Percentiles rank a stretch among this genome's conserved stretches.
phyloP scores from a whole-genome alignment of 108 stramenopile genomes.

The Aurantiochytrium sp. region DNA sequence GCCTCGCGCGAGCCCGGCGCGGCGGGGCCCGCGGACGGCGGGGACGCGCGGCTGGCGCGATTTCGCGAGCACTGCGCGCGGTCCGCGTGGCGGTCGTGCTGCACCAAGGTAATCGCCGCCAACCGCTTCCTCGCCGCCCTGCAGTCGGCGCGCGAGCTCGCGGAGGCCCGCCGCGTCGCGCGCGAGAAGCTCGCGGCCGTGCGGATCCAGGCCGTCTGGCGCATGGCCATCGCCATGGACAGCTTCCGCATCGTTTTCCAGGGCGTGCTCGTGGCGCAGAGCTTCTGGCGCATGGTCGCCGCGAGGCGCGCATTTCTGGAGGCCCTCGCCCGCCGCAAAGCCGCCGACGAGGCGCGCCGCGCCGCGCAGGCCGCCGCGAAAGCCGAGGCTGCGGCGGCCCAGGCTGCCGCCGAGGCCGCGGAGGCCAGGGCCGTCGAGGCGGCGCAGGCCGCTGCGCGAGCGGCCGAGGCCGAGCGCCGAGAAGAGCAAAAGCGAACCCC shows the following conservation, averaged over 20 bases:
- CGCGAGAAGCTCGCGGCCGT: background rate
- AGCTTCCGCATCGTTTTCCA: background rate
- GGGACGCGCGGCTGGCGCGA: background rate
- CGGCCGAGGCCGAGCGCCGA: background rate
- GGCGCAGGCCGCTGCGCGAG: background rate
- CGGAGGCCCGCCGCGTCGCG: background rate
- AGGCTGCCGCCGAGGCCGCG: too few relatives aligned
- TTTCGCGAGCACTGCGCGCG: background rate
- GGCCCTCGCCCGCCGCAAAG: too few relatives aligned
- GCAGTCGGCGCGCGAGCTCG: background rate
- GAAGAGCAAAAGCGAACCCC: background rate
- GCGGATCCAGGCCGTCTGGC: background rate
- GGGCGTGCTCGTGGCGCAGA: background rate
- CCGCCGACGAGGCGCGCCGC: too few relatives aligned
- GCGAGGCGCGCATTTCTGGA: background rate
- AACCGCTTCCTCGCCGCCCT: background rate
- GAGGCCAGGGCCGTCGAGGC: too few relatives aligned
- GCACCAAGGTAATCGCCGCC: background rate
- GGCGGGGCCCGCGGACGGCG: background rate
- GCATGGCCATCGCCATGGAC: background rate
- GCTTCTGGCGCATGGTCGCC: constrained; percentile 3
- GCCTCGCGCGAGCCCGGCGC: background rate
- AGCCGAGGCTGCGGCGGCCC: too few relatives aligned
- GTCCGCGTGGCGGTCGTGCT: background rate
- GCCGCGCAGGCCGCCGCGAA: too few relatives aligned